Base-by-base conservation (phyloP, 495 filamentous ascomycete genomes). In the Platismatia glauca region DNA sequence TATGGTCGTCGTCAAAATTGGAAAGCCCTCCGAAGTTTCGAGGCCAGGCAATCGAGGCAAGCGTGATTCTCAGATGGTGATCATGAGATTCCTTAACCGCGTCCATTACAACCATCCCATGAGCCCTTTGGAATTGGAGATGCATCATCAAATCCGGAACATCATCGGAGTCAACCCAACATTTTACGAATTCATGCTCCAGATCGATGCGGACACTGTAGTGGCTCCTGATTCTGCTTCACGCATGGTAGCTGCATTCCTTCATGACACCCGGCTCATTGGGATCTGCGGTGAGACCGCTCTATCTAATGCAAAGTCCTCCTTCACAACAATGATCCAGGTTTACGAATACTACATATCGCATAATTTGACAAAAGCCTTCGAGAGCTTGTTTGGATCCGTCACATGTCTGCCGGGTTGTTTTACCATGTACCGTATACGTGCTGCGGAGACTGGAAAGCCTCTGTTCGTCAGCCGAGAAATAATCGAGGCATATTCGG, bases 341-440 rank as follows among this genome's bases (percentile, higher is more conserved):
- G 94, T 98, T 22, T 98, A 98, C 79, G 94, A 98, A 76, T 96
- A 98, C 80, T 98, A 92, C 77, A 98, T 98, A 65, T 97, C 95
- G 59, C 94, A 98, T 80, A 95, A 98, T 72, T 79, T 98, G 68
- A 86, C 89, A 69, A 98, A 98, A 76, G 95, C 94, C n/a, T 98
- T 98, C 72, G 94, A 98, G 73, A 92, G 87, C 75, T 82, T 98
- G 66, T 98, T 98, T 73, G 94, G 94, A 48, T 95, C 89, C 65
- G 91, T 98, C 64, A 99, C 94, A 52, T 99, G 94, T 82, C 78
- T 99, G 62, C 94, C 94, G 29, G 94, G 94, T 74, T 96, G 93
- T 79, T 99, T 97, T 79, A 90, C 84, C 65, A 99, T 99, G 94
- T 99, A 96, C 72, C 89, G 94, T 56, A 87, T 99, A 69, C 89